Evolutionary conservation across 2,329 filamentous ascomycete genomes (phyloP).

Genomic region (Helminthosporium solani): DNA sequence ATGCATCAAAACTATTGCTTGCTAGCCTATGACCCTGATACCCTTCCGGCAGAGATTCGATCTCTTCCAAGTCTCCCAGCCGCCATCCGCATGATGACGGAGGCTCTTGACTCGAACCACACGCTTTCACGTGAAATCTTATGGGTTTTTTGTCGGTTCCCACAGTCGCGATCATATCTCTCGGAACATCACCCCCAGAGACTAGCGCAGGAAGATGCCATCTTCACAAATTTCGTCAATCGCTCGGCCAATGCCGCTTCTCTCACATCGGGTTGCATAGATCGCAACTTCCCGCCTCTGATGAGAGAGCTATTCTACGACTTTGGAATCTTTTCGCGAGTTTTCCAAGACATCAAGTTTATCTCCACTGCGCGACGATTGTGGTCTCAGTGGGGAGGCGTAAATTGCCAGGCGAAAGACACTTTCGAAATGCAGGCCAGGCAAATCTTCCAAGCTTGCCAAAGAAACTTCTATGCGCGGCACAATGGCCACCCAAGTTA

Average conservation of each 20-base stretch:
- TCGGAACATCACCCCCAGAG: slow-evolving; percentile 24
- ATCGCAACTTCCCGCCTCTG: slow-evolving; percentile 53
- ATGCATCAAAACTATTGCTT: slow-evolving; percentile 35
- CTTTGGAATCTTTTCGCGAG: slow-evolving; percentile 52
- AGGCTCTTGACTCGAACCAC: slow-evolving; percentile 51
- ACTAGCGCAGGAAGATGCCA: slow-evolving; percentile 36
- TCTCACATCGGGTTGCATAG: slow-evolving; percentile 19
- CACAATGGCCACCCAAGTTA: neutral
- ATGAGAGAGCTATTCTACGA: slow-evolving; percentile 55
- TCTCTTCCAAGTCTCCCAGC: slow-evolving; percentile 29
- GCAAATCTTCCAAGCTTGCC: slow-evolving; percentile 10
- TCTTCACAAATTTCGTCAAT: slow-evolving; percentile 43
- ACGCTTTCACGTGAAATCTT: slow-evolving; percentile 44
- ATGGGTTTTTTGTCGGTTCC: slow-evolving; percentile 53
- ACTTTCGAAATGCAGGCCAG: slow-evolving; percentile 12
- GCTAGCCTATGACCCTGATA: slow-evolving; percentile 28
- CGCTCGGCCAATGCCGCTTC: slow-evolving; percentile 33
- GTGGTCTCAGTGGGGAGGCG: slow-evolving; percentile 23
- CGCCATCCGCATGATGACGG: slow-evolving; percentile 42
- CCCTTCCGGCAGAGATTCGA: slow-evolving; percentile 43
- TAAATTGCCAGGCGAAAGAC: neutral
- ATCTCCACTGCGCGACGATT: slow-evolving; percentile 50
- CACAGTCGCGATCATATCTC: slow-evolving; percentile 34
- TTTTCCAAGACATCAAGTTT: slow-evolving; percentile 58
- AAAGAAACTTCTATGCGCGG: slow-evolving; percentile 7